phyloP scores from a whole-genome alignment of 106 monocot genomes.

The Allium fistulosum region DNA sequence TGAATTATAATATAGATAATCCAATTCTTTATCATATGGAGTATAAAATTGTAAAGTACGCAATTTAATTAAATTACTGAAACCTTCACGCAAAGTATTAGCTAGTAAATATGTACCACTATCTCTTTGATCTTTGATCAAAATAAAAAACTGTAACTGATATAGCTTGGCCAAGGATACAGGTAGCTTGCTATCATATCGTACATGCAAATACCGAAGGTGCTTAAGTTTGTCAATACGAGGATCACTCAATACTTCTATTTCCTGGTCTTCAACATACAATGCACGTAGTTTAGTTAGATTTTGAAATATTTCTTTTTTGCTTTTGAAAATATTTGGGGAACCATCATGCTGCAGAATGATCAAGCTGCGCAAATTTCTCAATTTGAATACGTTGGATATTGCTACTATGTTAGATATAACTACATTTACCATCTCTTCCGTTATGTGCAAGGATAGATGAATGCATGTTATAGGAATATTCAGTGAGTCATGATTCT shows the following conservation, averaged over 20 bases:
- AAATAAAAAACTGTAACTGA: constrained; percentile 7
- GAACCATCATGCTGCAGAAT: background rate
- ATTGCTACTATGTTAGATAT: too few species aligned
- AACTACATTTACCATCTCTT: background rate
- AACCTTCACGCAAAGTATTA: background rate
- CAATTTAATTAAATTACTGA: constrained; percentile 10
- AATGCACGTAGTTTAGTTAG: constrained; percentile 12
- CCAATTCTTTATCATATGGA: background rate
- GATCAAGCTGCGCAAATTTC: constrained; percentile 6
- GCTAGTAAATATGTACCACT: too few species aligned
- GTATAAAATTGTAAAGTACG: background rate
- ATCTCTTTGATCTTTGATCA: background rate
- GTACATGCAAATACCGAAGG: constrained; percentile 1
- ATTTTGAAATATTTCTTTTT: background rate
- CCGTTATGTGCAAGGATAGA: background rate
- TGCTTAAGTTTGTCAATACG: constrained; percentile 10
- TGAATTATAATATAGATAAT: background rate
- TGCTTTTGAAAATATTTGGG: background rate
- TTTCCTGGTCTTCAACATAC: background rate
- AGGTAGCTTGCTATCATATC: background rate
- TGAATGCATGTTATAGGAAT: constrained; percentile 14
- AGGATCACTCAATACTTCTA: background rate
- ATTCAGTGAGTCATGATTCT: background rate
- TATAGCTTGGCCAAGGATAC: constrained; percentile 14
- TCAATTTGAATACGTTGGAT: too few species aligned